Evolutionary conservation across 2,329 filamentous ascomycete species (phyloP).

Genomic region (Fusarium nurragi): DNA sequence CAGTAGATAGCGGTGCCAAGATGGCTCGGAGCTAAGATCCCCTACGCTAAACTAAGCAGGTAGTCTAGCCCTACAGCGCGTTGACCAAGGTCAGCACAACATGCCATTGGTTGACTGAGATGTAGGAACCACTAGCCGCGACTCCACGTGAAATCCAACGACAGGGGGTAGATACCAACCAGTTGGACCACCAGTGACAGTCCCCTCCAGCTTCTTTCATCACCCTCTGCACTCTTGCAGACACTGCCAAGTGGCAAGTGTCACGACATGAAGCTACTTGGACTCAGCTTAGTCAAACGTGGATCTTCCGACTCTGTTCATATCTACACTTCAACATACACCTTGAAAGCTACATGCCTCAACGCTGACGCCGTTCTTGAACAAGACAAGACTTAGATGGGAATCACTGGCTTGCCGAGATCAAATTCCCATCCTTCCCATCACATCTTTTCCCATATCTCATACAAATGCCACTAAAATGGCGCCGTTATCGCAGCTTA

Average conservation of each 20-base stretch:
- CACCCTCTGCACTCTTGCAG: neutral
- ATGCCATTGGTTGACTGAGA: slow-evolving; percentile 16
- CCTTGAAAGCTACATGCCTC: neutral
- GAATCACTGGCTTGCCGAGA: slow-evolving; percentile 17
- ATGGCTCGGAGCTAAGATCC: neutral
- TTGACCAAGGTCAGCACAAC: slow-evolving; percentile 1
- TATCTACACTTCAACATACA: neutral
- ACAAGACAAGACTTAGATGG: neutral
- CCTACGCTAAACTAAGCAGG: neutral
- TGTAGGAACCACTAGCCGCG: slow-evolving; percentile 22
- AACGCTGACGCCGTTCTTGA: neutral
- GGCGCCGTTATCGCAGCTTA: slow-evolving; percentile 11
- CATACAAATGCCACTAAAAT: neutral
- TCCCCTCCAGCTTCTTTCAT: neutral
- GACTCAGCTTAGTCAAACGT: neutral
- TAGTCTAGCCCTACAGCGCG: slow-evolving; percentile 24
- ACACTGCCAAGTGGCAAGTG: neutral
- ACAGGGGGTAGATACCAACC: slow-evolving; percentile 21
- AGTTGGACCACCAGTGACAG: neutral
- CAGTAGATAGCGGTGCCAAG: slow-evolving; percentile 5
- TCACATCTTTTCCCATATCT: slow-evolving; percentile 15
- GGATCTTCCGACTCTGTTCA: neutral
- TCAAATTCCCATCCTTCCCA: slow-evolving; percentile 13
- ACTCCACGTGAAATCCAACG: slow-evolving; percentile 12
- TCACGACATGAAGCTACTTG: neutral